Percentiles rank a stretch among this genome's conserved stretches.
Evolutionary conservation across 805 yeast genomes (phyloP).

Genomic region (Monosporozyma aquatica): DNA sequence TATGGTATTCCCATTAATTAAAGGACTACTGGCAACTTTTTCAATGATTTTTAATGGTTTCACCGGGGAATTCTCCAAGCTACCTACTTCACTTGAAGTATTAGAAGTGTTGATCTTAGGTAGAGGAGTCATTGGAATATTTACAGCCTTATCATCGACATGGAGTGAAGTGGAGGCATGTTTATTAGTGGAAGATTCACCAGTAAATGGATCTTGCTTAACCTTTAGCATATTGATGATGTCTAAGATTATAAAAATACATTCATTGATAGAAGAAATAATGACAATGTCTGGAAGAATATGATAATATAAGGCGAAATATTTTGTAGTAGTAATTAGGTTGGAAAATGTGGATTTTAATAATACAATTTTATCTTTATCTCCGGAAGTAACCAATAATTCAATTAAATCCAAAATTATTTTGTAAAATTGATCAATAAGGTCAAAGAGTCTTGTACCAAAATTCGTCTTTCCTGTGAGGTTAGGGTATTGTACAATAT

Average conservation of each 20-base stretch:
- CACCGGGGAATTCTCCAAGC: conserved; percentile 33
- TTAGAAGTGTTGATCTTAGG: not conserved
- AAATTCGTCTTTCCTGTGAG: not conserved
- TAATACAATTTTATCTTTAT: conserved; percentile 36
- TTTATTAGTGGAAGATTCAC: not conserved
- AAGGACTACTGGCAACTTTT: conserved; percentile 24
- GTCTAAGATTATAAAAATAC: conserved; percentile 56
- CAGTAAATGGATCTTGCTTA: not conserved
- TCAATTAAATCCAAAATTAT: conserved; percentile 1
- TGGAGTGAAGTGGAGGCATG: not conserved
- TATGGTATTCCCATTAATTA: not conserved
- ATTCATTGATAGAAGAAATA: conserved; percentile 66
- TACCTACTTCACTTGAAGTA: not conserved
- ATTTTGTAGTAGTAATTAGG: conserved; percentile 66
- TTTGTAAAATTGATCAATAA: conserved; percentile 12
- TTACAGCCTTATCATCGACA: not conserved
- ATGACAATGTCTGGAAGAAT: conserved; percentile 60
- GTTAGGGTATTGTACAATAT: not conserved
- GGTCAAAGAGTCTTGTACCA: conserved; percentile 14
- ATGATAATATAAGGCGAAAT: conserved; percentile 53
- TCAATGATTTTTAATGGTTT: conserved; percentile 64
- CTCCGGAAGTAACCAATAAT: conserved; percentile 3
- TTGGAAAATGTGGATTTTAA: conserved; percentile 58
- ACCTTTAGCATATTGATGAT: conserved; percentile 33
- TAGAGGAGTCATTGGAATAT: not conserved